Evolutionary conservation across 1,139 yeast species (phyloP), one percentile per base, ranked within the genome.

Genomic region (Protomyces inouyei): DNA sequence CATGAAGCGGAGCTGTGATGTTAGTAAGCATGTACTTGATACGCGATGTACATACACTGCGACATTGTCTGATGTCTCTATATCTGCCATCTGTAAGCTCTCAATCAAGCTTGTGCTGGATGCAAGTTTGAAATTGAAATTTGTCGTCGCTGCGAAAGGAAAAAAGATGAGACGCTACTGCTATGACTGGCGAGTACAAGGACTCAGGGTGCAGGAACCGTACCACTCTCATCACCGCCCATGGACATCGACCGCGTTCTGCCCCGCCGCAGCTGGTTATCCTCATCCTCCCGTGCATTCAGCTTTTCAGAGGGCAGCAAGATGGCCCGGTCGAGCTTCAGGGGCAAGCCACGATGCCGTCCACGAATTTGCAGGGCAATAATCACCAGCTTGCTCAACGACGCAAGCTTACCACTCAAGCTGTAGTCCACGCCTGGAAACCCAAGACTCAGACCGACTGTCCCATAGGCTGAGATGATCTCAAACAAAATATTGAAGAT

Each of bases 261-360:
- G 5, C 21, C 25, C 5, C 48, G 48, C 23, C 48, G 48, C 48
- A 43, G 25, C 48, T 43, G 48, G 16, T 43, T 21, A 18, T 43
- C 48, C 18, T 43, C 48, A 18, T 43, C 48, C 25, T 43, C 48
- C 10, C 48, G 48, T 21, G 48, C 48, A 18, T 43, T 81, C 80
- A 91, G 80, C 67, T 83, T 82, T 12, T 85, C 87, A 67, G 86
- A 83, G 1, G 96, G 95, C 64, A 93, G 76, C 81, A 93, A 86
- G 69, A 93, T 88, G 51, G 99, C 98, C 73, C 98, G 85, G 75
- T 93, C 99, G 66, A 95, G 81, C 0, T 93, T 80, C 73, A 93
- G 91, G 0, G 99, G 99, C 67, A 93, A 79, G 51, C 98, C 98
- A 81, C 99, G 88, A 73, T 92, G 98, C 66, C 97, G 82, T 10